Evolutionary conservation across 306 rosid species (phyloP).

Genomic region (Cucumis melo): DNA sequence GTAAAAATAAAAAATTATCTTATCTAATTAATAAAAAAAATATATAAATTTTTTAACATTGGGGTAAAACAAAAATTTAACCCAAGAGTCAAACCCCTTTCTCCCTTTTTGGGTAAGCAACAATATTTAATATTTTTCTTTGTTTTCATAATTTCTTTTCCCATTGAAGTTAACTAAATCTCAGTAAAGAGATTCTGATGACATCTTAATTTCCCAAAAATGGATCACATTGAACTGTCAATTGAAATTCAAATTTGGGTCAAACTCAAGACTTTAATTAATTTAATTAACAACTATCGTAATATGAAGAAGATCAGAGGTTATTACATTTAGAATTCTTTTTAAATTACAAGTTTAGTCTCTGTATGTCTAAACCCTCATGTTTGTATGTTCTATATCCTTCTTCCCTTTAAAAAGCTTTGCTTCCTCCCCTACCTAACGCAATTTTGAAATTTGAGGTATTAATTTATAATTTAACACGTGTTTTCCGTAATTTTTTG

Average conservation of each 20-base stretch:
- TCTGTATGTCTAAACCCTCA: too few species aligned
- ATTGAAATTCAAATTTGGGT: neutral
- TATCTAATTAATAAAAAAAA: too few species aligned
- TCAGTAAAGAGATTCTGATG: conserved; percentile 5
- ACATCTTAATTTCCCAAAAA: neutral
- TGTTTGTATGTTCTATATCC: too few species aligned
- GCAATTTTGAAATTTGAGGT: too few species aligned
- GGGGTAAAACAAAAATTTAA: neutral
- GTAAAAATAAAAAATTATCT: too few species aligned
- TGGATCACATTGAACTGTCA: neutral
- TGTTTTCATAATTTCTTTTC: neutral
- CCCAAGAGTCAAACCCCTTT: neutral
- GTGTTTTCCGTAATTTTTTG: too few species aligned
- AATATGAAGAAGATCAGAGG: too few species aligned
- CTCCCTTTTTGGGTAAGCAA: neutral
- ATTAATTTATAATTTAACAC: too few species aligned
- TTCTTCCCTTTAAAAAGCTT: too few species aligned
- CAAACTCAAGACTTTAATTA: neutral
- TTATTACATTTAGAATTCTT: too few species aligned
- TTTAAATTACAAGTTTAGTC: too few species aligned
- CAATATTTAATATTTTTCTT: neutral
- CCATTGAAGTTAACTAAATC: neutral
- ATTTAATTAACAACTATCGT: neutral
- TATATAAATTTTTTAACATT: neutral
- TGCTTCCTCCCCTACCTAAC: too few species aligned